Evolutionary conservation across 192 early-diverging fungal species (phyloP), one percentile per base, ranked within the genome.

Genomic region (Rhizoclosmatium sp.): DNA sequence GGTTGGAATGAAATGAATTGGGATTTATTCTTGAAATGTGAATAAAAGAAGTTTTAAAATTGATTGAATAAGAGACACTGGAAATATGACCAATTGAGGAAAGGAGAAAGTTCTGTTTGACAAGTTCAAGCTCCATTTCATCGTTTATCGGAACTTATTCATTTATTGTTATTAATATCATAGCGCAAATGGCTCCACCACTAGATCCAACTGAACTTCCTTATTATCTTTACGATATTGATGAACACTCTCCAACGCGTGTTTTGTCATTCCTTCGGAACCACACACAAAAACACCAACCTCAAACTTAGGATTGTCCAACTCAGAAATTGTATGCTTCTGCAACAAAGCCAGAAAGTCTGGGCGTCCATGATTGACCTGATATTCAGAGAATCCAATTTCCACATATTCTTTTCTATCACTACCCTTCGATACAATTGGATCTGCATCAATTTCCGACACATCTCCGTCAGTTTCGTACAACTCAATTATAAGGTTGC

Each of bases 231-330:
- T 12, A 40, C 54, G 54, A 16, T 47, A 75, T 4, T 7, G 7
- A 60, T 51, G 9, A 21, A 75, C 58, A 64, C 44, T 42, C 23
- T 51, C 23, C 58, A 75, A 47, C 23, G 73, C 73, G 56, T 59
- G 40, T 3, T 49, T 60, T 9, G 60, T 31, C 42, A 75, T 64
- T 4, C 60, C 46, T 41, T 47, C 44, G 1, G 73, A 60, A 41
- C 73, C 73, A 47, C 73, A 75, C 16, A 75, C 56, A 64, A 75
- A 75, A 10, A 75, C 73, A 12, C 73, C 73, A 10, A 75, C 40
- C 42, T 47, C 44, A 21, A 75, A 40, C 23, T 42, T 64, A 2
- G 16, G 40, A 19, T 10, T 42, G 39, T 40, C 64, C 59, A 65
- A 46, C 40, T 16, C 58, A 5, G 19, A 1, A 9, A 59, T 46